Evolutionary conservation across 768 basidiomycete species (phyloP).

Genomic region (Rhodotorula paludigena): DNA sequence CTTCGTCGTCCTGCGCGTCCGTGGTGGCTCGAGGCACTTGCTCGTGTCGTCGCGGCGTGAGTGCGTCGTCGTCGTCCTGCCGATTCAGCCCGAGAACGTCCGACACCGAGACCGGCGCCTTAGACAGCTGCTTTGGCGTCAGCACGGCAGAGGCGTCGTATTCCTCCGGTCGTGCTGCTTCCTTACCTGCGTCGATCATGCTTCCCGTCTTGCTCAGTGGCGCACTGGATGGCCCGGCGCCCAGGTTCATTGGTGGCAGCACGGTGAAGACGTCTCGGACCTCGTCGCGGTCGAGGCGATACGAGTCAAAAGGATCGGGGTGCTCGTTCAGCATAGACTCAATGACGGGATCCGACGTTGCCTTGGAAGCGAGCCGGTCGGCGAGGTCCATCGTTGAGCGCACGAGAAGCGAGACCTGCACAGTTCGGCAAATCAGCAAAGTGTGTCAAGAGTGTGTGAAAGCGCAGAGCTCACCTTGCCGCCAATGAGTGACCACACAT

Average conservation of each 20-base stretch:
- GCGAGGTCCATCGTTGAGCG: slow-evolving; percentile 37
- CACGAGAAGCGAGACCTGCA: slow-evolving; percentile 30
- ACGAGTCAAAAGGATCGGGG: slow-evolving; percentile 38
- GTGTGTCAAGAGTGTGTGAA: not conserved
- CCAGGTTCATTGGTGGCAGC: slow-evolving; percentile 36
- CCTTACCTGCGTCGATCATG: not conserved
- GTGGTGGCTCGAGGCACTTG: not conserved
- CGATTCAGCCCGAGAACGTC: slow-evolving; percentile 23
- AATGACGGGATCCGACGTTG: slow-evolving; percentile 36
- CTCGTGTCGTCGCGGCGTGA: not conserved
- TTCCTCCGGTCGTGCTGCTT: not conserved
- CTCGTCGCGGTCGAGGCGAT: slow-evolving; percentile 32
- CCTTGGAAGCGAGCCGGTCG: slow-evolving; percentile 37
- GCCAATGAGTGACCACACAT: slow-evolving; percentile 34
- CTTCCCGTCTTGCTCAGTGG: not conserved
- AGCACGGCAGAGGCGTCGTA: not conserved
- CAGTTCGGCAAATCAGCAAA: not conserved
- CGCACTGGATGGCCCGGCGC: not conserved
- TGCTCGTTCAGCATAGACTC: slow-evolving; percentile 37
- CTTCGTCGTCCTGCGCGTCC: not conserved
- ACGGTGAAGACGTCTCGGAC: slow-evolving; percentile 33
- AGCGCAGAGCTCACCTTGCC: slow-evolving; percentile 22
- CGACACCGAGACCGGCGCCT: slow-evolving; percentile 11
- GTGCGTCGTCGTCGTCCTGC: not conserved
- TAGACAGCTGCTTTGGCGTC: slow-evolving; percentile 1